These are phyloP conservation scores for Aspergillus alliaceus DNA, from an alignment of 2,329 filamentous ascomycete genomes.

Conservation along the genomic window DNA sequence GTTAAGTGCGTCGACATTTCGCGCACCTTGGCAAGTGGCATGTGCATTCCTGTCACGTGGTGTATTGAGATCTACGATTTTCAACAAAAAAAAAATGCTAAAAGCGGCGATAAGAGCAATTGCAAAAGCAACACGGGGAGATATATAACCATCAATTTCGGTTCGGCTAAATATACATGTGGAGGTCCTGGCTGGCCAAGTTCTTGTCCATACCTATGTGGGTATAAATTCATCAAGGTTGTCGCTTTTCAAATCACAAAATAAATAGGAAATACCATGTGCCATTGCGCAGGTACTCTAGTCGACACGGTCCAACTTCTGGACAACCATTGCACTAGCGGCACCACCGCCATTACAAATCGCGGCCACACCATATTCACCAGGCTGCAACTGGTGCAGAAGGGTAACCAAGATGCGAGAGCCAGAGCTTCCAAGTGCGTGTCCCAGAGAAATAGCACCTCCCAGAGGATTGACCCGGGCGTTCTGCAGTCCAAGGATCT, in stretches of 20 bases:
- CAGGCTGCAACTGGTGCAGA: conserved; percentile 85
- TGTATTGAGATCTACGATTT: neutral
- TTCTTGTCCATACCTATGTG: neutral
- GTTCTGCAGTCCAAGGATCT: conserved; percentile 77
- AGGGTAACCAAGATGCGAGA: conserved; percentile 87
- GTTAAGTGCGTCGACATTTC: neutral
- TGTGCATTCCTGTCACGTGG: neutral
- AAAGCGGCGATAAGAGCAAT: neutral
- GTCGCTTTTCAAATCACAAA: neutral
- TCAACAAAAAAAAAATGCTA: no score
- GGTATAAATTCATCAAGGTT: neutral
- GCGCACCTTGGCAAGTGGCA: neutral
- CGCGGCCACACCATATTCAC: conserved; percentile 91
- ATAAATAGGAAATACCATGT: neutral
- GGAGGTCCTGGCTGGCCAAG: neutral
- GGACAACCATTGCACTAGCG: conserved; percentile 86
- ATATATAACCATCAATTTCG: neutral
- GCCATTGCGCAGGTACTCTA: conserved; percentile 14
- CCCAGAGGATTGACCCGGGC: conserved; percentile 85
- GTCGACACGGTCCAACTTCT: conserved; percentile 64
- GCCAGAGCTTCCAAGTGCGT: conserved; percentile 90
- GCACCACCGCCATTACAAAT: conserved; percentile 98
- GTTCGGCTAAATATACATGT: neutral
- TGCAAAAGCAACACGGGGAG: neutral
- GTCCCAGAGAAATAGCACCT: conserved; percentile 87